Evolutionary conservation across 192 early-diverging fungal species (phyloP), one percentile per base, ranked within the genome.

Genomic region (Haplosporangium gracile): DNA sequence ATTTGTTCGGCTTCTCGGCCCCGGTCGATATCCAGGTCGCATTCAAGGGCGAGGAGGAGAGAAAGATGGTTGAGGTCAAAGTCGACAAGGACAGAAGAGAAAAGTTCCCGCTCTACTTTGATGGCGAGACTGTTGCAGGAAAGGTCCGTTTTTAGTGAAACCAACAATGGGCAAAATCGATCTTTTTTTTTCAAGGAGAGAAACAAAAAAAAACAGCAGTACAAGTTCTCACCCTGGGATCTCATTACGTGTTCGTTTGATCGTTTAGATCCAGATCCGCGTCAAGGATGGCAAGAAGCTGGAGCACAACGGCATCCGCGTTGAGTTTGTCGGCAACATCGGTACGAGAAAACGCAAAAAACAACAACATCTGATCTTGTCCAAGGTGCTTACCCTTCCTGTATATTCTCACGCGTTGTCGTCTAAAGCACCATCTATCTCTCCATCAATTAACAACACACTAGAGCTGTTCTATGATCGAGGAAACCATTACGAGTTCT

Each of bases 271-370:
- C 36, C 92, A 93, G 32, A 91, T 97, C 72, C 88, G 95, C 29
- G 89, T 96, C 24, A 90, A 89, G 76, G 98, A 99, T 85, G 97
- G 97, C 40, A 99, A 98, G 88, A 95, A 94, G 74, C 89, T 99
- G 71, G 98, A 99, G 89, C 99, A 99, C 91, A 95, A 97, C 74
- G 99, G 99, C 43, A 99, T 99, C 79, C 99, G 97, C 77, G 95
- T 99, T 47, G 97, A 99, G 88, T 99, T 99, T 91, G 94, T 99
- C 26, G 99, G 99, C 40, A 94, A 95, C 81, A 99, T 97, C 81
- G 95, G 96, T 97, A 93, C 8, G 26, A 65, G 9, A 32, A 11
- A n/a, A 26, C 9, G 29, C 29, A 9, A 32, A 65, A 26, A 29
- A 65, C 0, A 63, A 63, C n/a, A 34, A 34, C 22, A 57, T n/a